phyloP scores from a whole-genome alignment of 768 basidiomycete genomes.

The Amanita polypyramis region DNA sequence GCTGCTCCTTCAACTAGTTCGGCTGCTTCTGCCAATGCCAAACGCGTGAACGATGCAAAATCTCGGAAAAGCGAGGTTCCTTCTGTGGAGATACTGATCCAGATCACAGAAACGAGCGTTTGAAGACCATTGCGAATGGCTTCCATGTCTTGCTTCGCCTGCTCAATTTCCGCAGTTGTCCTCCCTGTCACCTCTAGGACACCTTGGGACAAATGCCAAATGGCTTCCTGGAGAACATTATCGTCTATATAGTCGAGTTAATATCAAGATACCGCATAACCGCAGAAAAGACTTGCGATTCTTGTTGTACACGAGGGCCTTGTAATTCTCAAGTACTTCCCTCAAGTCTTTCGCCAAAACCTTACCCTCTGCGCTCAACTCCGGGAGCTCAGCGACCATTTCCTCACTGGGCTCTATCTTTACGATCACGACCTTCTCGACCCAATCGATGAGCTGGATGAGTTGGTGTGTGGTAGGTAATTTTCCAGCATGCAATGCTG shows the following conservation, averaged over 20 bases:
- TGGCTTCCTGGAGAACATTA: constrained; percentile 50
- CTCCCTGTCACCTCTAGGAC: constrained; percentile 33
- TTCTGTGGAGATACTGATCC: constrained; percentile 43
- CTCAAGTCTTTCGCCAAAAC: constrained; percentile 39
- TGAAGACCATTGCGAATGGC: constrained; percentile 40
- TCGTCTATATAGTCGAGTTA: constrained; percentile 32
- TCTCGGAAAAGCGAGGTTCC: constrained; percentile 45
- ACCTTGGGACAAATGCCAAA: constrained; percentile 54
- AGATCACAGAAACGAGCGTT: constrained; percentile 40
- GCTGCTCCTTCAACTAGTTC: constrained; percentile 48
- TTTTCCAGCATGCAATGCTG: constrained; percentile 64
- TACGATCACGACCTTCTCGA: constrained; percentile 38
- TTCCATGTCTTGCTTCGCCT: constrained; percentile 38
- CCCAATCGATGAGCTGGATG: constrained; percentile 41
- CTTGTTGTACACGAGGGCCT: constrained; percentile 40
- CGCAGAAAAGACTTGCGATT: constrained; percentile 31
- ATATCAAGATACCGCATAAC: not conserved
- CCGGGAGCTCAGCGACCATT: constrained; percentile 7
- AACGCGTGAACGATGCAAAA: constrained; percentile 53
- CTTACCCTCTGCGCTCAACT: constrained; percentile 46
- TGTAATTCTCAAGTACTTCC: constrained; percentile 47
- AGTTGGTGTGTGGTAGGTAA: constrained; percentile 54
- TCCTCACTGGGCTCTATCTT: constrained; percentile 29
- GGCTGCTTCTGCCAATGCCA: constrained; percentile 57
- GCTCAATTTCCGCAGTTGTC: constrained; percentile 26